These are phyloP conservation scores for Eucalyptus marginata DNA, from an alignment of 345 rosid species.

Conservation along the genomic window DNA sequence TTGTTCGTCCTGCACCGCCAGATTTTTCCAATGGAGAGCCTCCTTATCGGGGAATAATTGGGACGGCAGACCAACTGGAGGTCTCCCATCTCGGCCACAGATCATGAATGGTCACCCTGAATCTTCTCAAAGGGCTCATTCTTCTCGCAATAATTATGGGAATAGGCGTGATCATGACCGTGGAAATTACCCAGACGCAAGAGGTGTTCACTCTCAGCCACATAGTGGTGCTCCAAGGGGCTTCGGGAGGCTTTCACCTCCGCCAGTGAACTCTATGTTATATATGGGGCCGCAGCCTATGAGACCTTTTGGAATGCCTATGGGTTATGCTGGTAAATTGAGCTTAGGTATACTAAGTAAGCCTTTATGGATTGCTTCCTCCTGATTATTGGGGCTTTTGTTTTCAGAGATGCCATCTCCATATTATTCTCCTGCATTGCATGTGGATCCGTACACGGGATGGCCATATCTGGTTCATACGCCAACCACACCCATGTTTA, in stretches of 20 bases:
- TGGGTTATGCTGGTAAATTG: not conserved
- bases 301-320: slow-evolving; percentile 17
- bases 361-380: not conserved
- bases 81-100: slow-evolving; percentile 25
- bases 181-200: slow-evolving; percentile 23
- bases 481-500: not conserved
- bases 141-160: slow-evolving; percentile 26
- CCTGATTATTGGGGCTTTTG: not conserved
- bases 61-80: slow-evolving; percentile 32
- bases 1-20: slow-evolving; percentile 7
- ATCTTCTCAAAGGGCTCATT: slow-evolving; percentile 32
- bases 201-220: slow-evolving; percentile 31
- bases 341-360: not conserved
- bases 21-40: slow-evolving; percentile 27
- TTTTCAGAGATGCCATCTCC: slow-evolving; percentile 23
- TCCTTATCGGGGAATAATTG: slow-evolving; percentile 16
- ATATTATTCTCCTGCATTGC: slow-evolving; percentile 5
- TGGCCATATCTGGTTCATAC: not conserved
- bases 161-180: slow-evolving; percentile 43
- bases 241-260: slow-evolving; percentile 32
- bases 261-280: slow-evolving; percentile 4
- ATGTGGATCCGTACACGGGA: slow-evolving; percentile 15
- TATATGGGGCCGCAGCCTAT: slow-evolving; percentile 6
- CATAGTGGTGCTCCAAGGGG: slow-evolving; percentile 37
- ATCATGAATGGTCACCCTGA: slow-evolving; percentile 21